Conservation (phyloP, 2,329 filamentous ascomycete species). For the Drechslerella dactyloides region DNA sequence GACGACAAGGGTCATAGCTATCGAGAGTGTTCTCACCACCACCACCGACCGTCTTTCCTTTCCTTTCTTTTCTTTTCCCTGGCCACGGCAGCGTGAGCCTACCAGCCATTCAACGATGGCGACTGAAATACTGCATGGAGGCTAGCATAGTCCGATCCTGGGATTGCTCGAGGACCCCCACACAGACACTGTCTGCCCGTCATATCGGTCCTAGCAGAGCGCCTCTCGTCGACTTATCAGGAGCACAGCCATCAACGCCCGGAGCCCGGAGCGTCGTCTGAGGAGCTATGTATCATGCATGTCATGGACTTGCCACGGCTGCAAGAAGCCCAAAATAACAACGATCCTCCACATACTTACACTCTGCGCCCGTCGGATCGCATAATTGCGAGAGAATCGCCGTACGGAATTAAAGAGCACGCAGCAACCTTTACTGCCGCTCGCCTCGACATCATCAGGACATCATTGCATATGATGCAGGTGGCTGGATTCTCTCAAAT, state of each 20-base stretch:
- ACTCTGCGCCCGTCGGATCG: no score
- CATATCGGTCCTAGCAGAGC: not conserved
- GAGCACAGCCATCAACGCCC: not conserved
- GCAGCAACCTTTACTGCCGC: not conserved
- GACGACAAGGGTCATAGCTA: conserved; percentile 11
- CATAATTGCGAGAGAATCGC: not conserved
- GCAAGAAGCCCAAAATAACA: not conserved
- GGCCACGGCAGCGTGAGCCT: not conserved
- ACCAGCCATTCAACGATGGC: conserved; percentile 37
- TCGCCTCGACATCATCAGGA: not conserved
- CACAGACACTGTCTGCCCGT: not conserved
- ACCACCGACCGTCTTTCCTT: not conserved
- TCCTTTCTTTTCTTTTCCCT: conserved; percentile 3
- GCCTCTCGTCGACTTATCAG: not conserved
- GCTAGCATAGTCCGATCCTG: conserved; percentile 4
- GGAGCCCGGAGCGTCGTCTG: not conserved
- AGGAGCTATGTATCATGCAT: not conserved
- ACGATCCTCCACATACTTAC: conserved; percentile 17
- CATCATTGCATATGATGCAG: conserved; percentile 17
- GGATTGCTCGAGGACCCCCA: conserved; percentile 8
- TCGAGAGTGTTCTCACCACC: no score
- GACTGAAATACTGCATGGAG: conserved; percentile 2
- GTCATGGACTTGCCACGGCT: not conserved
- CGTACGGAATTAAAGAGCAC: not conserved
- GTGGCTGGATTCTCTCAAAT: conserved; percentile 8